These are phyloP conservation scores for Willaertia magna DNA, from an alignment of 208 protist genomes.

Conservation along the genomic window DNA sequence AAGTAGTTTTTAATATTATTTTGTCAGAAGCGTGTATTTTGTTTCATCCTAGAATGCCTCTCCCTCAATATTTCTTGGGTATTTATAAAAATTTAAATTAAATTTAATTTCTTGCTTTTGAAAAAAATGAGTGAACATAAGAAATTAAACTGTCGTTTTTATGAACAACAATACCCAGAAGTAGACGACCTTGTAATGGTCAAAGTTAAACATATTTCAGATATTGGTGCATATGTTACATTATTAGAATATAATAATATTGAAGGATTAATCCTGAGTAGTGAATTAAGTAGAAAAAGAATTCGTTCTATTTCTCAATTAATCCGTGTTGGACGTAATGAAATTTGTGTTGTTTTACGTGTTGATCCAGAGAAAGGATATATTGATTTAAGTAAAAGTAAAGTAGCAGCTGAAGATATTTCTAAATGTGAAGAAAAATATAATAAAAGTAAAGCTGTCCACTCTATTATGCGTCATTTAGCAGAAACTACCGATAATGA, in stretches of 20 bases:
- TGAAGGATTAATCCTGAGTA: slow-evolving; percentile 96
- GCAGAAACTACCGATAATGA: slow-evolving; percentile 45
- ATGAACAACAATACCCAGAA: slow-evolving; percentile 78
- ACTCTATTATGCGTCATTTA: slow-evolving; percentile 89
- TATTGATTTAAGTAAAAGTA: slow-evolving; percentile 12
- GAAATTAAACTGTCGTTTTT: slow-evolving; percentile 56
- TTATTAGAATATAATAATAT: slow-evolving; percentile 95
- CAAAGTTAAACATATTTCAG: slow-evolving; percentile 73
- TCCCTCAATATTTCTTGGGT: too few relatives aligned
- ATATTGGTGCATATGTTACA: slow-evolving; percentile 75
- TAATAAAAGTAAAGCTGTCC: slow-evolving; percentile 84
- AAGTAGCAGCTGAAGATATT: slow-evolving; percentile 82
- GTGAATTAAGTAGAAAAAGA: slow-evolving; percentile 87
- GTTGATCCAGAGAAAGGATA: slow-evolving; percentile 90
- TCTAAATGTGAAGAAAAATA: slow-evolving; percentile 78
- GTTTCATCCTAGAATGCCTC: too few relatives aligned
- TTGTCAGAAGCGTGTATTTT: too few relatives aligned
- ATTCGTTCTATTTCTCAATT: slow-evolving; percentile 96
- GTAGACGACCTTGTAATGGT: slow-evolving; percentile 94
- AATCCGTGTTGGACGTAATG: slow-evolving; percentile 88
- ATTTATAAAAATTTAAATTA: too few relatives aligned
- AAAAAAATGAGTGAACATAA: not conserved
- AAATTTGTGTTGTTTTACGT: slow-evolving; percentile 90
- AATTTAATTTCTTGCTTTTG: not conserved
- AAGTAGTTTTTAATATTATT: too few relatives aligned